phyloP scores from a whole-genome alignment of 2,329 filamentous ascomycete species.

The Daldinia sp. region DNA sequence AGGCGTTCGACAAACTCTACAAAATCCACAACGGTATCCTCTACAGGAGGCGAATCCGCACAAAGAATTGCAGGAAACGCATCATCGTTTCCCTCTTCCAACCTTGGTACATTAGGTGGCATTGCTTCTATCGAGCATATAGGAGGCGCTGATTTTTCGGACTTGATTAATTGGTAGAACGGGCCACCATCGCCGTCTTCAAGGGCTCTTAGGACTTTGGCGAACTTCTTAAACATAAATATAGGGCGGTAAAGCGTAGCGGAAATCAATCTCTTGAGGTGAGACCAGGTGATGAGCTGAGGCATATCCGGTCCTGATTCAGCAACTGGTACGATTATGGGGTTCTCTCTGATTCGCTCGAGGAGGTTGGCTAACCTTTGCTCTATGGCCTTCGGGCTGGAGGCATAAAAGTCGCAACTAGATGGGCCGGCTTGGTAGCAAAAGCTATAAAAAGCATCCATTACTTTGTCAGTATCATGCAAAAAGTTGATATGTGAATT shows the following conservation, averaged over 20 bases:
- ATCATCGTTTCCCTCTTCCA: slow-evolving; percentile 55
- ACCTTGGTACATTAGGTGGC: slow-evolving; percentile 51
- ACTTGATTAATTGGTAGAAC: slow-evolving; percentile 55
- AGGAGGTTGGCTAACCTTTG: slow-evolving; percentile 57
- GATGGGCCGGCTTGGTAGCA: slow-evolving; percentile 65
- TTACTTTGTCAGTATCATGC: slow-evolving; percentile 66
- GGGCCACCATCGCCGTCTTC: slow-evolving; percentile 59
- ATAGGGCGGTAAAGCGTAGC: slow-evolving; percentile 61
- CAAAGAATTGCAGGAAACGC: slow-evolving; percentile 62
- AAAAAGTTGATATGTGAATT: slow-evolving; percentile 61
- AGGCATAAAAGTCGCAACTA: slow-evolving; percentile 59
- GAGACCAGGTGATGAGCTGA: slow-evolving; percentile 63
- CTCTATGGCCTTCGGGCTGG: slow-evolving; percentile 55
- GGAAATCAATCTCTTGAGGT: slow-evolving; percentile 59
- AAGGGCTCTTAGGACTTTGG: slow-evolving; percentile 58
- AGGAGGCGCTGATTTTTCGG: slow-evolving; percentile 23
- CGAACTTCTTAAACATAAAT: slow-evolving; percentile 56
- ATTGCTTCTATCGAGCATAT: slow-evolving; percentile 51
- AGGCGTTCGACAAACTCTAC: slow-evolving; percentile 52
- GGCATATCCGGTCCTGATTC: slow-evolving; percentile 57
- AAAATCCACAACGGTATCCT: slow-evolving; percentile 53
- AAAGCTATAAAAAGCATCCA: slow-evolving; percentile 64
- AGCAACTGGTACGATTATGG: slow-evolving; percentile 57
- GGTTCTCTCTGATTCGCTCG: slow-evolving; percentile 55
- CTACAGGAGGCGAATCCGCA: slow-evolving; percentile 54